Evolutionary conservation across 2,329 filamentous ascomycete species (phyloP), one percentile per base, ranked within the genome.

Genomic region (Curvularia sp.): DNA sequence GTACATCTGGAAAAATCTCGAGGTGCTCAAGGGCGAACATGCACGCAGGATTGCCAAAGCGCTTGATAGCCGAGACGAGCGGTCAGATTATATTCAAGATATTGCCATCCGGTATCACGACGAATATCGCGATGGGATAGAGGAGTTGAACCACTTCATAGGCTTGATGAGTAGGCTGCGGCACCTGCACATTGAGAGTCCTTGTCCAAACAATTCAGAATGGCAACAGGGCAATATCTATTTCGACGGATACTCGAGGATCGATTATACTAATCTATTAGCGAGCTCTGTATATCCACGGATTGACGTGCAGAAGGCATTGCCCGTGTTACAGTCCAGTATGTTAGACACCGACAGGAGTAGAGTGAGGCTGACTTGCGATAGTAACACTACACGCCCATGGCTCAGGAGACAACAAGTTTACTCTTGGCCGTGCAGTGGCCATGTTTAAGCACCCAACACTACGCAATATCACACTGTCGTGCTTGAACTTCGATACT

Each of bases 141-240:
- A 73, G 47, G 56, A 68, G 3, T 49, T 77, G 5, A 71, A 75
- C 58, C 63, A 66, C 19, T 67, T 68, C 36, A 47, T 76, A 12
- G 55, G 55, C 4, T 32, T 68, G 28, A 72, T 77, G 67, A 50
- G 59, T 9, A 72, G 67, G 52, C 54, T 77, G 18, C 67, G 69
- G 13, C 64, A 73, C 39, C 58, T 77, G 45, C 70, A 65, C 6
- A 63, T 77, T 23, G 74, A 77, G 52, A 72, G 66, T 15, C 73
- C 74, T 0, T 77, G 74, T 55, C 72, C 73, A 12, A 77, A 77
- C 46, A 75, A 77, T 47, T 57, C 59, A n/a, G 71, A 72, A 34
- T 75, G 71, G 70, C 61, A 59, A 9, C 21, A 42, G 1, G 66
- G 59, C 3, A 45, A 27, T 12, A 45, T 58, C 2, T 55, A 63